Evolutionary conservation across 306 rosid genomes (phyloP).

Genomic region (Glycine soja): DNA sequence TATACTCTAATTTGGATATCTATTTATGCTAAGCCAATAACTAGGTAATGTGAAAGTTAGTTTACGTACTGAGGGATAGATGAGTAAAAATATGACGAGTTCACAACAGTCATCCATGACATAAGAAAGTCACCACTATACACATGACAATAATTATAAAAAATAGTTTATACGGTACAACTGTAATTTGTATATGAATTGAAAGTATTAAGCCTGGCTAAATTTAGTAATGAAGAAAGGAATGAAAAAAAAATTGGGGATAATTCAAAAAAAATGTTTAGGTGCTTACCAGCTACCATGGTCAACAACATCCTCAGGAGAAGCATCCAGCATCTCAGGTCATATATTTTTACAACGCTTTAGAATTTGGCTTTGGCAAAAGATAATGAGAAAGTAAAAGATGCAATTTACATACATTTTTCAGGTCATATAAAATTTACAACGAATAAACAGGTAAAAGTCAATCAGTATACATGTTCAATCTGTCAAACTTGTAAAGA

Average conservation of each 20-base stretch:
- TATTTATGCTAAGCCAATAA: too few species aligned
- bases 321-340: conserved; percentile 89
- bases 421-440: conserved; percentile 1
- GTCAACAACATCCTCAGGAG: conserved; percentile 90
- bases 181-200: conserved; percentile 3
- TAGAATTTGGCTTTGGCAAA: neutral
- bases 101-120: too few species aligned
- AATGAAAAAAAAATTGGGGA: conserved; percentile 31
- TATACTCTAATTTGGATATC: too few species aligned
- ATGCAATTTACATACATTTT: neutral
- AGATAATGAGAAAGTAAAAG: neutral
- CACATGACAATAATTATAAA: too few species aligned
- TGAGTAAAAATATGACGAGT: too few species aligned
- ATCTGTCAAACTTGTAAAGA: conserved; percentile 24
- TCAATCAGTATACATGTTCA: conserved; percentile 1
- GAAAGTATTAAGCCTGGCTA: conserved; percentile 27
- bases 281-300: conserved; percentile 84
- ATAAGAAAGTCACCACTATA: too few species aligned
- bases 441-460: conserved; percentile 4
- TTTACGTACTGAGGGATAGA: too few species aligned
- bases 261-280: conserved; percentile 6
- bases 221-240: too few species aligned
- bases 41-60: too few species aligned
- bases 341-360: too few species aligned
- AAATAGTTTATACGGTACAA: conserved; percentile 19